phyloP scores from a whole-genome alignment of 202 grass and related monocot species.

The Carex arenaria region DNA sequence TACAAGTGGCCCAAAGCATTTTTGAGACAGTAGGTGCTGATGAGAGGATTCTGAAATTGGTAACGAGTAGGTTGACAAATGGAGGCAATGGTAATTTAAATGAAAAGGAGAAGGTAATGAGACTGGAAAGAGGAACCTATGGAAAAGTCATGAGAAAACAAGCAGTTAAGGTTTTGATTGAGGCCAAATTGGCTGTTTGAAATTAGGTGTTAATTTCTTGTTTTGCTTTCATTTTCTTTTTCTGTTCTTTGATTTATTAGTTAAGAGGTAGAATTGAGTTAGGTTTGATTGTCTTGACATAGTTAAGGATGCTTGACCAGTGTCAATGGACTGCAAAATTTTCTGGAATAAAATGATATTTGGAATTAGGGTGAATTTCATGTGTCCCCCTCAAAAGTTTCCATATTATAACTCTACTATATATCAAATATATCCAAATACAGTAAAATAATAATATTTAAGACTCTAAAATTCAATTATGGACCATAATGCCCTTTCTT shows the following conservation, averaged over 20 bases:
- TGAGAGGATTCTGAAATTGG: slow-evolving; percentile 55
- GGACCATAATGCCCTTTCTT: no score
- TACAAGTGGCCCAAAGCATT: slow-evolving; percentile 35
- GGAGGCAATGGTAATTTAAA: slow-evolving; percentile 35
- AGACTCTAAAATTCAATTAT: no score
- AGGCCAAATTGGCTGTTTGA: slow-evolving; percentile 25
- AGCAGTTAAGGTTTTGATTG: slow-evolving; percentile 62
- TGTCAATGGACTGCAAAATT: slow-evolving; percentile 1
- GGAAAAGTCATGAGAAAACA: slow-evolving; percentile 80
- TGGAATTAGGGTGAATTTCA: neutral
- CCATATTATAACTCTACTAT: no score
- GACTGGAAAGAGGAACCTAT: slow-evolving; percentile 52
- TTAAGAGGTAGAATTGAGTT: slow-evolving; percentile 3
- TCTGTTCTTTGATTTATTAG: slow-evolving; percentile 4
- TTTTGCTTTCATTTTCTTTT: slow-evolving; percentile 5
- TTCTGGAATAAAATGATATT: slow-evolving; percentile 4
- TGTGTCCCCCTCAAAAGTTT: no score
- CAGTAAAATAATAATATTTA: no score
- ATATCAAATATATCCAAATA: no score
- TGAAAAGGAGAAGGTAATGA: slow-evolving; percentile 73
- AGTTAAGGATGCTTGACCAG: slow-evolving; percentile 8
- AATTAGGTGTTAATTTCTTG: slow-evolving; percentile 22
- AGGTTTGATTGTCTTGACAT: slow-evolving; percentile 14
- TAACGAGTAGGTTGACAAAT: slow-evolving; percentile 37
- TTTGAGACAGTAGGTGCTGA: slow-evolving; percentile 35